phyloP scores from a whole-genome alignment of 2,329 filamentous ascomycete genomes.

The Cercospora zeae-maydis region DNA sequence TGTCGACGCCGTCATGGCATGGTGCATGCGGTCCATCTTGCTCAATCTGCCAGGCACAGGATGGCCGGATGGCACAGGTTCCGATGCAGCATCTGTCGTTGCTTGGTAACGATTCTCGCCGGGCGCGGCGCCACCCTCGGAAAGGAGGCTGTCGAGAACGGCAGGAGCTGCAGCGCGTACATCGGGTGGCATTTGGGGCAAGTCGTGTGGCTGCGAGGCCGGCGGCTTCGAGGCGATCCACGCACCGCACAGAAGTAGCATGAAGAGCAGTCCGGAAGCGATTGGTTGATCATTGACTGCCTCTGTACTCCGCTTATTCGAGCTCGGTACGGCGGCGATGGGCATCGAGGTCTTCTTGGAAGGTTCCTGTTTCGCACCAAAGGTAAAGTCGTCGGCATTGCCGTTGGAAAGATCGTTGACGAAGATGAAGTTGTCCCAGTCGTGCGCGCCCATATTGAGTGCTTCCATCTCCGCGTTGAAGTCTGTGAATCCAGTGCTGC shows the following conservation, averaged over 20 bases:
- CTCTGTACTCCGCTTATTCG: conserved; percentile 42
- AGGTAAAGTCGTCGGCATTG: conserved; percentile 51
- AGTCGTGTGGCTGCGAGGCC: conserved; percentile 63
- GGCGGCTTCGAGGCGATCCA: conserved; percentile 87
- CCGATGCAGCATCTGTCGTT: conserved; percentile 16
- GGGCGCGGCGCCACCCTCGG: conserved; percentile 17
- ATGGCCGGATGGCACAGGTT: conserved; percentile 27
- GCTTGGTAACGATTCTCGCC: conserved; percentile 12
- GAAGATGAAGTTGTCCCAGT: conserved; percentile 80
- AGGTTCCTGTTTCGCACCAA: conserved; percentile 43
- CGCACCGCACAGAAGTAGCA: conserved; percentile 94
- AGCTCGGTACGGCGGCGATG: conserved; percentile 18
- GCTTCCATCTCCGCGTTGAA: conserved; percentile 80
- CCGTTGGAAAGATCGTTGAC: conserved; percentile 51
- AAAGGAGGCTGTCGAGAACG: conserved; percentile 67
- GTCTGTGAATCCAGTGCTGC: conserved; percentile 61
- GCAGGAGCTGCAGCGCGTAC: conserved; percentile 73
- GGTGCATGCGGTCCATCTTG: conserved; percentile 42
- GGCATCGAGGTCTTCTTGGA: conserved; percentile 25
- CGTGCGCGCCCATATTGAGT: conserved; percentile 64
- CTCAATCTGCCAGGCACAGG: conserved; percentile 14
- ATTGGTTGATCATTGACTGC: conserved; percentile 53
- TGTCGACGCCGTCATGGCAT: conserved; percentile 56
- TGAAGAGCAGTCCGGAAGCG: conserved; percentile 79
- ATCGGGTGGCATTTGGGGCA: conserved; percentile 76